A percentile compares a stretch with the other conserved stretches of the same genome.
phyloP scores from a whole-genome alignment of 345 rosid genomes.

The Moringa oleifera region DNA sequence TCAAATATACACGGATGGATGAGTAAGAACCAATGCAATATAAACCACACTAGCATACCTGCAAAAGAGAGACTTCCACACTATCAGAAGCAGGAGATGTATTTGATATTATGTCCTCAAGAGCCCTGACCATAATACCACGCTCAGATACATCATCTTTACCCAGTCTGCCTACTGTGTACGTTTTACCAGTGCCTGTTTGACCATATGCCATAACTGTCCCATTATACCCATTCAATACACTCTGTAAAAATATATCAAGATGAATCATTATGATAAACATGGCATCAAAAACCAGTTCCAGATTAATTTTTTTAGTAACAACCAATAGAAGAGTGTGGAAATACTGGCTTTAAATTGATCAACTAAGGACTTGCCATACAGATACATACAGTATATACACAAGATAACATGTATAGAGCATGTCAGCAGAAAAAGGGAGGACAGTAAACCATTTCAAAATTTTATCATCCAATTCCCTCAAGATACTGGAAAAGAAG shows the following conservation, averaged over 20 bases:
- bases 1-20: not conserved
- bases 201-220: conserved; percentile 98
- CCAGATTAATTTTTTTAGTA: not conserved
- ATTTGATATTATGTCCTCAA: conserved; percentile 64
- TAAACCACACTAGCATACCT: conserved; percentile 36
- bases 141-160: conserved; percentile 84
- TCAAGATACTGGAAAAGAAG: too few species aligned
- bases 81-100: conserved; percentile 46
- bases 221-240: conserved; percentile 87
- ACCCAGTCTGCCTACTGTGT: conserved; percentile 79
- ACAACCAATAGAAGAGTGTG: not conserved
- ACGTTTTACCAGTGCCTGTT: conserved; percentile 93
- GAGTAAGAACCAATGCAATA: not conserved
- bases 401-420: not conserved
- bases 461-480: not conserved
- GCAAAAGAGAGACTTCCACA: conserved; percentile 81
- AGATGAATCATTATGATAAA: conserved; percentile 8
- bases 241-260: conserved; percentile 56
- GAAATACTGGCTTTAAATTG: not conserved
- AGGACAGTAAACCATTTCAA: not conserved
- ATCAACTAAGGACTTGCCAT: not conserved
- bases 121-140: conserved; percentile 88
- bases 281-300: conserved; percentile 12
- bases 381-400: not conserved
- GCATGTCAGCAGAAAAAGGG: not conserved